Base-by-base conservation (phyloP, 768 basidiomycete species). In the Termitomyces sp. region DNA sequence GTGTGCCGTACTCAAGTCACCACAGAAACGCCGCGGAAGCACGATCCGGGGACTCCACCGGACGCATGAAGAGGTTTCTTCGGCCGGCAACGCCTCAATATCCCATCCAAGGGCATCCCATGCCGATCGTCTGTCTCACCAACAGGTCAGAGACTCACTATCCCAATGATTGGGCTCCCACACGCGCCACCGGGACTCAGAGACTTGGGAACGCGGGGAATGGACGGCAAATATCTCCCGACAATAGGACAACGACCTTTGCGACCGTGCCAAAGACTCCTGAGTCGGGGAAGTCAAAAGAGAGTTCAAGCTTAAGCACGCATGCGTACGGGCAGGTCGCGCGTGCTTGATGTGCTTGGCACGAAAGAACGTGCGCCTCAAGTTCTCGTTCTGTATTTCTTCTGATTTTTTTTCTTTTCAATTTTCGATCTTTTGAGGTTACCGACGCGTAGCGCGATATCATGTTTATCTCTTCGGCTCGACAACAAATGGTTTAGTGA, bases 1-100 rank as follows among this genome's bases (percentile, higher is more conserved):
- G 18, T 28, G 33, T 9, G 22, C 22, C 40, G 22, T 33, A 24
- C 51, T 58, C 28, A 53, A 24, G 18, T 20, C 38, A 50, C 38
- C 59, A 28, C 22, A 90, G 89, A 66, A 90, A 84, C 67, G 77
- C 78, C 1, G 84, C 82, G 20, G 84, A 81, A 69, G 78, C 84
- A 0, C 81, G 84, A 57, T 78, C 78, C 4, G 89, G 78, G 67
- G 89, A 91, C 62, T 68, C 79, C 11, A 72, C 79, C 6, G 78
- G 82, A 15, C 81, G 84, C 57, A 71, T 78, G 89, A 62, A 87
- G 81, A 61, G 76, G 75, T 18, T 84, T 84, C 63, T 91, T 91
- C 65, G 81, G 85, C 38, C 81, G 79, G 57, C 84, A 85, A 64
- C 80, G 84, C 33, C 77, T 90, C 38, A 74, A 85, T 63, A 73